A percentile compares a stretch with the other conserved stretches of the same genome.
Conservation (phyloP, 495 filamentous ascomycete genomes). For the Oleoguttula mirabilis region DNA sequence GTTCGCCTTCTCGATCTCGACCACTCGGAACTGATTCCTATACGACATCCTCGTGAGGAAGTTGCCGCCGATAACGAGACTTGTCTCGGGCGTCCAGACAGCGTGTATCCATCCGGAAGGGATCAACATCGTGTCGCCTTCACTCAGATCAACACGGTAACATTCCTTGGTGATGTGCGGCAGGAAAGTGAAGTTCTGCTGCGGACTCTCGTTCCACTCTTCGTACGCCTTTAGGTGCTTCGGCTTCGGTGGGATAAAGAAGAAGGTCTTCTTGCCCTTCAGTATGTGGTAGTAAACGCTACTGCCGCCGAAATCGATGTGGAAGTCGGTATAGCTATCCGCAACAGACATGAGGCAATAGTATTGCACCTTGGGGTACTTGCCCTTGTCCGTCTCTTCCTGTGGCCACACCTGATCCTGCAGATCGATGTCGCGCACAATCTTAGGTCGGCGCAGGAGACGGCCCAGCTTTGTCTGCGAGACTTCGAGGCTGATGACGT, state of each 20-base stretch:
- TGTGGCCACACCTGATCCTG: conserved; percentile 62
- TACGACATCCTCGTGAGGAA: conserved; percentile 61
- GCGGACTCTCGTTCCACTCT: conserved; percentile 62
- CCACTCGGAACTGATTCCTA: conserved; percentile 57
- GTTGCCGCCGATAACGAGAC: conserved; percentile 65
- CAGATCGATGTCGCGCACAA: conserved; percentile 60
- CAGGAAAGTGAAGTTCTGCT: conserved; percentile 59
- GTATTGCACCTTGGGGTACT: conserved; percentile 54
- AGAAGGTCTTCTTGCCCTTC: conserved; percentile 65
- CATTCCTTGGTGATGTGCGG: conserved; percentile 60
- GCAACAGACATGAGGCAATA: conserved; percentile 71
- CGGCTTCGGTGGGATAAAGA: conserved; percentile 65
- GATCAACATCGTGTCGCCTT: conserved; percentile 69
- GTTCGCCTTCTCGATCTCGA: conserved; percentile 61
- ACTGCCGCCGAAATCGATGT: conserved; percentile 70
- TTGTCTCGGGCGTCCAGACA: conserved; percentile 67
- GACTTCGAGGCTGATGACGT: conserved; percentile 68
- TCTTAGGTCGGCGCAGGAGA: conserved; percentile 54
- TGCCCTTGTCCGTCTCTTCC: conserved; percentile 44
- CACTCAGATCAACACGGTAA: conserved; percentile 57
- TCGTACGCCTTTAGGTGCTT: conserved; percentile 67
- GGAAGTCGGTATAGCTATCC: conserved; percentile 70
- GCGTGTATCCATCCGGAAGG: conserved; percentile 74
- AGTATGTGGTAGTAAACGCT: conserved; percentile 70
- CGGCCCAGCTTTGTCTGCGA: conserved; percentile 54